These are phyloP conservation scores for Irpex sp. DNA, from an alignment of 1,284 basidiomycete genomes.

Conservation along the genomic window DNA sequence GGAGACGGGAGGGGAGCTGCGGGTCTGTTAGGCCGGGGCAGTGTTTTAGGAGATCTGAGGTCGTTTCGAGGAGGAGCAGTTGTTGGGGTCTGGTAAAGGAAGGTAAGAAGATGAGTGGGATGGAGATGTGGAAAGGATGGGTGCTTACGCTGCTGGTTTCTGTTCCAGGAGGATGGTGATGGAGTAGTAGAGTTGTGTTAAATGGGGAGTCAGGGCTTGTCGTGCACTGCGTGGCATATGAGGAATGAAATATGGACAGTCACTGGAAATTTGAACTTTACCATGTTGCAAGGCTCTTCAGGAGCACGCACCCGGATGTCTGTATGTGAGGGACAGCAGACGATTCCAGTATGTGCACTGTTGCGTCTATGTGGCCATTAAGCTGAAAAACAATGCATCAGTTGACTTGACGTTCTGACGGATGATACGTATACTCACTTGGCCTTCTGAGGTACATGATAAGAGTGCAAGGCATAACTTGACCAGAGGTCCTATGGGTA, in stretches of 20 bases:
- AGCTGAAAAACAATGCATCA: constrained; percentile 28
- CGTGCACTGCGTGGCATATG: constrained; percentile 34
- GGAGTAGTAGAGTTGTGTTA: constrained; percentile 41
- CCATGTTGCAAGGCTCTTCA: constrained; percentile 45
- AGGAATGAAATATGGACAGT: constrained; percentile 6
- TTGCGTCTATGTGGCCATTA: constrained; percentile 43
- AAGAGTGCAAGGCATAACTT: constrained; percentile 49
- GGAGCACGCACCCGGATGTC: constrained; percentile 45
- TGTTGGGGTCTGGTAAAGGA: constrained; percentile 35
- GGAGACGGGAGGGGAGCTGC: constrained; percentile 46
- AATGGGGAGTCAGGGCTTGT: constrained; percentile 47
- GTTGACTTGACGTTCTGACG: not conserved
- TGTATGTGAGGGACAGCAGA: constrained; percentile 50
- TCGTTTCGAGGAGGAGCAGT: constrained; percentile 38
- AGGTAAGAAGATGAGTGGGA: not conserved
- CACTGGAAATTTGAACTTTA: constrained; percentile 22
- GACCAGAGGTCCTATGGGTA: constrained; percentile 65
- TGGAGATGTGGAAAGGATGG: constrained; percentile 1
- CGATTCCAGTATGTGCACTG: constrained; percentile 47
- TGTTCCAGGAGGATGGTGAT: constrained; percentile 61
- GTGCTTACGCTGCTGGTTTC: constrained; percentile 41
- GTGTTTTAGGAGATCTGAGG: constrained; percentile 37
- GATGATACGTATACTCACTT: constrained; percentile 23
- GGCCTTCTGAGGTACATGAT: constrained; percentile 50
- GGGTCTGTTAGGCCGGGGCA: constrained; percentile 45